Percentiles rank a stretch among this genome's conserved stretches.
Evolutionary conservation across 73 alveolate species (phyloP).

Genomic region (Paramecium bursaria): DNA sequence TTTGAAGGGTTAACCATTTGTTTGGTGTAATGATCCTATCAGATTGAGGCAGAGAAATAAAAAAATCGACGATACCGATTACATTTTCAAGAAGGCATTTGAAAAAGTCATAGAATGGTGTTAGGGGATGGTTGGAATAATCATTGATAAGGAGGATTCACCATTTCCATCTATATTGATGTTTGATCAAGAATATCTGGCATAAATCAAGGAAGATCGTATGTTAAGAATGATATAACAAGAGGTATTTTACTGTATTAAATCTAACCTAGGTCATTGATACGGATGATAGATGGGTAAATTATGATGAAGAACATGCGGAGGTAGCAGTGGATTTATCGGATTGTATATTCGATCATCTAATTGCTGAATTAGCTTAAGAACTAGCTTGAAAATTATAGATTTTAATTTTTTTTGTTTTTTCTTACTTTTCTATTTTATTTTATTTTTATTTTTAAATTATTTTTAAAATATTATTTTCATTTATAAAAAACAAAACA

Average conservation of each 20-base stretch:
- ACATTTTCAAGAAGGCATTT: constrained; percentile 46
- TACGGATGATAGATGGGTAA: constrained; percentile 69
- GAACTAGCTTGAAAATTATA: constrained; percentile 37
- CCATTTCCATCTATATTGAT: constrained; percentile 45
- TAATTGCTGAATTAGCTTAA: constrained; percentile 62
- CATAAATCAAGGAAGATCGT: constrained; percentile 74
- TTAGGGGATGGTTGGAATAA: constrained; percentile 65
- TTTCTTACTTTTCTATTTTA: too few relatives aligned
- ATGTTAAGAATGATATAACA: constrained; percentile 67
- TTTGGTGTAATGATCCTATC: constrained; percentile 57
- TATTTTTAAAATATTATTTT: background rate
- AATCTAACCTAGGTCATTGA: constrained; percentile 37
- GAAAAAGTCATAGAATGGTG: constrained; percentile 75
- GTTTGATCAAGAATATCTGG: constrained; percentile 71
- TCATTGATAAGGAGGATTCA: constrained; percentile 71
- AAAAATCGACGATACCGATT: constrained; percentile 30
- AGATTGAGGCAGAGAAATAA: constrained; percentile 30
- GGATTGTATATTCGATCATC: constrained; percentile 66
- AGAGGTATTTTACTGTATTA: constrained; percentile 60
- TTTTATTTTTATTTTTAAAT: too few relatives aligned
- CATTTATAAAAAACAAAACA: background rate
- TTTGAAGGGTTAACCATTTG: constrained; percentile 60
- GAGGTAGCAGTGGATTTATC: constrained; percentile 68
- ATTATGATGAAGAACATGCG: constrained; percentile 68
- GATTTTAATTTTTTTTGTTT: too few relatives aligned